Evolutionary conservation across 2,329 filamentous ascomycete genomes (phyloP).

Genomic region (Leptographium galeiforme): DNA sequence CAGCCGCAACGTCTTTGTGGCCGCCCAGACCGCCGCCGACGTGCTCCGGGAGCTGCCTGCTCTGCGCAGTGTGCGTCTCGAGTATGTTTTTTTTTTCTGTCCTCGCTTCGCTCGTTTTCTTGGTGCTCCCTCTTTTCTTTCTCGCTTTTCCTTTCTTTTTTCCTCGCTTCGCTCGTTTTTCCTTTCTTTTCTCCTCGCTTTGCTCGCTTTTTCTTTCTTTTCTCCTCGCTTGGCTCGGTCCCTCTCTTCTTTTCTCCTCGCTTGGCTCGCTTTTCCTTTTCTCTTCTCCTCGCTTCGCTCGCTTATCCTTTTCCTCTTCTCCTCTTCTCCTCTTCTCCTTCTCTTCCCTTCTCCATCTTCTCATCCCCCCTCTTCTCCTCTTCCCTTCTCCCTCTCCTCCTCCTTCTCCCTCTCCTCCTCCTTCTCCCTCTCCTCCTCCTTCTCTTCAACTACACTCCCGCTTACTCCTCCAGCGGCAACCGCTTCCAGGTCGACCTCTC

Average conservation of each 20-base stretch:
- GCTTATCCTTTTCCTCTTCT: no score
- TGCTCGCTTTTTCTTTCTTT: not conserved
- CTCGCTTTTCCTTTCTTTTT: constrained; percentile 1
- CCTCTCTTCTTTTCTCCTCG: not conserved
- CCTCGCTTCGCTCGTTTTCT: not conserved
- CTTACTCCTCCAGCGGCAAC: constrained; percentile 47
- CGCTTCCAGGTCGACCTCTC: constrained; percentile 35
- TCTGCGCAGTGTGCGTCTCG: constrained; percentile 54
- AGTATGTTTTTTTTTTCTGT: constrained; percentile 35
- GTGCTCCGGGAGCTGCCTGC: constrained; percentile 60
- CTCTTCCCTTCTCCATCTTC: no score
- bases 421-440: not conserved
- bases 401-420: constrained; percentile 1
- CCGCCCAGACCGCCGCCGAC: constrained; percentile 49
- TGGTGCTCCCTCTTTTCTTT: not conserved
- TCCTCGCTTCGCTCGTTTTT: not conserved
- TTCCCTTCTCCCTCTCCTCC: no score
- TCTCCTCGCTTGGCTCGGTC: not conserved
- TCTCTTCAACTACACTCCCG: no score
- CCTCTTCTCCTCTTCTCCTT: no score
- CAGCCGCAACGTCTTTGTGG: constrained; percentile 67
- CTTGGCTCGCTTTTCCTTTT: not conserved
- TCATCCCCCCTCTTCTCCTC: no score
- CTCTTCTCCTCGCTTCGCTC: no score
- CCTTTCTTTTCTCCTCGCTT: no score